Conservation (phyloP, 2,329 filamentous ascomycete genomes). For the Aspergillus vadensis region DNA sequence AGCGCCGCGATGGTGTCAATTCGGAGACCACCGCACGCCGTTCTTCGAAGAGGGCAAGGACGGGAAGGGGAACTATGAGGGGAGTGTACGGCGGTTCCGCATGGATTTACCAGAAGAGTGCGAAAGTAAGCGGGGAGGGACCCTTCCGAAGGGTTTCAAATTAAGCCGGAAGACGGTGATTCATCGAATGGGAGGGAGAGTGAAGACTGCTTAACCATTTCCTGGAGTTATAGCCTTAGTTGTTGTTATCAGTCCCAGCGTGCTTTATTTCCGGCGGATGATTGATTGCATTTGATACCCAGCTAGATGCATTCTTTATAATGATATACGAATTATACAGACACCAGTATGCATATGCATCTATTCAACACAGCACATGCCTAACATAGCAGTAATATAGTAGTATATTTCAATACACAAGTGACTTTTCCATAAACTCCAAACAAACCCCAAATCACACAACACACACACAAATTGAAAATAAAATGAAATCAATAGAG, state of each 20-base stretch:
- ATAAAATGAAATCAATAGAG: neutral
- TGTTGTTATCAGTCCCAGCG: too few species aligned
- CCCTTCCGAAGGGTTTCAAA: slow-evolving; percentile 7
- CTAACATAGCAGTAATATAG: too few species aligned
- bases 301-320: too few species aligned
- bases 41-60: slow-evolving; percentile 46
- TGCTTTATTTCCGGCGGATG: neutral
- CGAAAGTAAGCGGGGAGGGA: neutral
- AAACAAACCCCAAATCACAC: too few species aligned
- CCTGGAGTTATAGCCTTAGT: too few species aligned
- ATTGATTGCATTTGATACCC: neutral
- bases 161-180: slow-evolving; percentile 20
- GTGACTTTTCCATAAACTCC: neutral
- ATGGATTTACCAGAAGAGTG: slow-evolving; percentile 45
- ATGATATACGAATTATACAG: too few species aligned
- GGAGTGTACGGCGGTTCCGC: slow-evolving; percentile 49
- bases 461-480: too few species aligned
- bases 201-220: neutral
- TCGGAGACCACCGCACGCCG: slow-evolving; percentile 34
- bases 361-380: too few species aligned
- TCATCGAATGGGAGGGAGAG: neutral
- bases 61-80: slow-evolving; percentile 43
- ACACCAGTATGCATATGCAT: too few species aligned
- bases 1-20: slow-evolving; percentile 44
- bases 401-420: too few species aligned